These are phyloP conservation scores for Colletotrichum zoysiae DNA, from an alignment of 2,329 filamentous ascomycete species.

Conservation along the genomic window DNA sequence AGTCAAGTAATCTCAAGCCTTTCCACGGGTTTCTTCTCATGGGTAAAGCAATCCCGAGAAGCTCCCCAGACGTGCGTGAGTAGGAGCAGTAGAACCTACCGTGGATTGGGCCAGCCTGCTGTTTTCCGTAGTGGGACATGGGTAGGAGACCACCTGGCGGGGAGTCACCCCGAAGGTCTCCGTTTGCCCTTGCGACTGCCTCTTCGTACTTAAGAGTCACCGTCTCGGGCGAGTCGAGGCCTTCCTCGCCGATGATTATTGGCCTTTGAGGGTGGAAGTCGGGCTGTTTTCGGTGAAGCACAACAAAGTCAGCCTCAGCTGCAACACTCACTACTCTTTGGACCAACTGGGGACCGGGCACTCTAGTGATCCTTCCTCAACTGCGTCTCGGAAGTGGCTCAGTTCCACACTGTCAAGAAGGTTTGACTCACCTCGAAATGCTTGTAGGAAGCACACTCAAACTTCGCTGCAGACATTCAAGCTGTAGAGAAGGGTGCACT, in stretches of 20 bases:
- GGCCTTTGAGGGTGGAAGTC: constrained; percentile 66
- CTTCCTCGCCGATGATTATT: constrained; percentile 67
- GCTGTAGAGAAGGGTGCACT: constrained; percentile 49
- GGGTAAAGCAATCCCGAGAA: neutral
- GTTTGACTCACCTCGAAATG: constrained; percentile 68
- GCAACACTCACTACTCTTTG: constrained; percentile 9
- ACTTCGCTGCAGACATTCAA: constrained; percentile 71
- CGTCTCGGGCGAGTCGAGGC: constrained; percentile 70
- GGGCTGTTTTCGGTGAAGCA: constrained; percentile 54
- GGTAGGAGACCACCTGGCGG: constrained; percentile 69
- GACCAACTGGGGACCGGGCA: neutral
- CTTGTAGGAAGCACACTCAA: constrained; percentile 68
- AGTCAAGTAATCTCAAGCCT: neutral
- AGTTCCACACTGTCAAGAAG: constrained; percentile 13
- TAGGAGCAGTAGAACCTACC: constrained; percentile 68
- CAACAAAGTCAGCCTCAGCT: constrained; percentile 46
- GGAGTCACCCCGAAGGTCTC: constrained; percentile 68
- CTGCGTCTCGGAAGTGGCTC: constrained; percentile 48
- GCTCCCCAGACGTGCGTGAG: too few species aligned
- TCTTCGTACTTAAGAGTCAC: constrained; percentile 69
- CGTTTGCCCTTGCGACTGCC: constrained; percentile 64
- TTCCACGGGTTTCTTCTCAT: neutral
- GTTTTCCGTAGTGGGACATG: constrained; percentile 85
- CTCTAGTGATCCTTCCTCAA: constrained; percentile 46
- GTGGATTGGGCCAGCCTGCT: constrained; percentile 81